phyloP scores from a whole-genome alignment of 148 eudicot species.

The Chenopodium formosanum region DNA sequence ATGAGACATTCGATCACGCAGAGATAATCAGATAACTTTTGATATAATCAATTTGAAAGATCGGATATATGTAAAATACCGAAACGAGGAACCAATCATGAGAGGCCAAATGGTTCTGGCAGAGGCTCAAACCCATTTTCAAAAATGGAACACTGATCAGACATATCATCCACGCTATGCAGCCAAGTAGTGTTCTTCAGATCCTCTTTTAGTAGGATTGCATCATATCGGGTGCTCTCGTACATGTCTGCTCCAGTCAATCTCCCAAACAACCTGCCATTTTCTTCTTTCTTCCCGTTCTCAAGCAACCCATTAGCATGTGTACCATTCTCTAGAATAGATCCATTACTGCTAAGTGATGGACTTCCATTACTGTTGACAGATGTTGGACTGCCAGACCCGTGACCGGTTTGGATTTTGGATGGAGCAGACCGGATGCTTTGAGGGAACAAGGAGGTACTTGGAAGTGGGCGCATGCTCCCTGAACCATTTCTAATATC shows the following conservation, averaged over 20 bases:
- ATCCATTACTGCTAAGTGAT: constrained; percentile 40
- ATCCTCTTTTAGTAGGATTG: constrained; percentile 85
- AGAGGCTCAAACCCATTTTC: constrained; percentile 78
- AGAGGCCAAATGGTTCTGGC: constrained; percentile 86
- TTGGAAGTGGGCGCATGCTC: constrained; percentile 65
- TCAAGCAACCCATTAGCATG: constrained; percentile 44
- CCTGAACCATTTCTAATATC: constrained; percentile 72
- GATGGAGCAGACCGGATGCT: constrained; percentile 73
- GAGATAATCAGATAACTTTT: constrained; percentile 18
- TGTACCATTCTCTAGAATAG: constrained; percentile 41
- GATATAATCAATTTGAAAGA: constrained; percentile 12
- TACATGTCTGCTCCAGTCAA: constrained; percentile 63
- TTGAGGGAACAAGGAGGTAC: constrained; percentile 83
- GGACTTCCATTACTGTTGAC: constrained; percentile 49
- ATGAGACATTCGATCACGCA: constrained; percentile 7
- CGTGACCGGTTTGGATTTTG: constrained; percentile 44
- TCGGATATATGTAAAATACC: neutral
- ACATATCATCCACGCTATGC: constrained; percentile 71
- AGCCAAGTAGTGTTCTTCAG: constrained; percentile 85
- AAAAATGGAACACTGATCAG: constrained; percentile 71
- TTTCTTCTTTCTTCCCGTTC: constrained; percentile 56
- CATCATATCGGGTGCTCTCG: constrained; percentile 91
- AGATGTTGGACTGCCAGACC: constrained; percentile 48
- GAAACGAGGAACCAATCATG: constrained; percentile 36
- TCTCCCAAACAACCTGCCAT: constrained; percentile 51